Percentiles rank a stretch among this genome's conserved stretches.
These are phyloP conservation scores for Thelonectria olida DNA, from an alignment of 2,329 filamentous ascomycete genomes.

Conservation along the genomic window DNA sequence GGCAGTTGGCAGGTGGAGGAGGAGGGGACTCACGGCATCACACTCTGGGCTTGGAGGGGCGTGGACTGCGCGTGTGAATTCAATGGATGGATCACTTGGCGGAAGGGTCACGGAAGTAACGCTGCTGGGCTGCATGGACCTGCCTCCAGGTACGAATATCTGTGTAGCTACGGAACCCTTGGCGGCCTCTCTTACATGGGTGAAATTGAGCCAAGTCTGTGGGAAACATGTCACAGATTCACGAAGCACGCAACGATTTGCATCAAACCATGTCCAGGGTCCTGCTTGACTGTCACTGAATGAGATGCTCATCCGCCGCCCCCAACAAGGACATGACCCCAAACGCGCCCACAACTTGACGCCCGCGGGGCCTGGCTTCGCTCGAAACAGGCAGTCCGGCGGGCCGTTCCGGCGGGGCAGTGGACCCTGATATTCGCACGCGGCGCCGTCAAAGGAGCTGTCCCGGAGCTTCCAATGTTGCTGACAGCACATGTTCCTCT, in stretches of 20 bases:
- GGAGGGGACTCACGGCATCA: too few species aligned
- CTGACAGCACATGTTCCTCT: too few species aligned
- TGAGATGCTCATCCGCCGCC: background rate
- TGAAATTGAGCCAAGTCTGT: background rate
- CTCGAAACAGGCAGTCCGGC: slow-evolving; percentile 24
- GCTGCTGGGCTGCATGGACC: background rate
- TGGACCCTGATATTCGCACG: background rate
- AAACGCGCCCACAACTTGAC: background rate
- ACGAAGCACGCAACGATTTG: too few species aligned
- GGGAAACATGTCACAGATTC: slow-evolving; percentile 10
- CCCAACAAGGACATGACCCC: background rate
- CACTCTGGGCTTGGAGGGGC: too few species aligned
- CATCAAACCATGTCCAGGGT: background rate
- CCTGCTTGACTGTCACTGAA: background rate
- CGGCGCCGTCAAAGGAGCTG: background rate
- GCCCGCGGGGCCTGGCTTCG: background rate
- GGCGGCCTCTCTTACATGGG: slow-evolving; percentile 6
- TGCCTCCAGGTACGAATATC: background rate
- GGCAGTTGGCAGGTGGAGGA: slow-evolving; percentile 3
- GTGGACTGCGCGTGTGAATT: too few species aligned
- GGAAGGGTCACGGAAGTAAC: slow-evolving; percentile 1
- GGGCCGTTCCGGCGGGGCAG: slow-evolving; percentile 38
- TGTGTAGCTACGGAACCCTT: background rate
- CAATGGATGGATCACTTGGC: too few species aligned
- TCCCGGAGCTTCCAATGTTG: too few species aligned